Conservation (phyloP, 129 eudicot species). For the Artemisia tridentata region DNA sequence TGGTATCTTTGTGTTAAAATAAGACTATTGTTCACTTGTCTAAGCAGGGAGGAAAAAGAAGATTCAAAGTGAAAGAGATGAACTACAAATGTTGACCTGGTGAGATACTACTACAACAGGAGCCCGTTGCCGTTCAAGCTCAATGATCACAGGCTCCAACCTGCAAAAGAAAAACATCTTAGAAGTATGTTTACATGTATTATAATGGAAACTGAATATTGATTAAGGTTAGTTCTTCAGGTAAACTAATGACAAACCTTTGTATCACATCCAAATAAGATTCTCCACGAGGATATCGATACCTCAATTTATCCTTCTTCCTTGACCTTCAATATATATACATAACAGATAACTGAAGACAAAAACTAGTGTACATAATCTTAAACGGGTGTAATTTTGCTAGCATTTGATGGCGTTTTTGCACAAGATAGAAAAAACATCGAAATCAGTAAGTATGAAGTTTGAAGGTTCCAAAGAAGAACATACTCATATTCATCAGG, state of each 20-base stretch:
- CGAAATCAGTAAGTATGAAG: not conserved
- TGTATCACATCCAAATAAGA: constrained; percentile 97
- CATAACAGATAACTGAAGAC: not conserved
- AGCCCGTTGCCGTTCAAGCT: constrained; percentile 96
- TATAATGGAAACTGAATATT: not conserved
- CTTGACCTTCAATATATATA: constrained; percentile 56
- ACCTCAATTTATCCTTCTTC: constrained; percentile 92
- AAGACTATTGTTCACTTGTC: not conserved
- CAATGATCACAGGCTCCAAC: constrained; percentile 96
- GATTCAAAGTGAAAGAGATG: not conserved
- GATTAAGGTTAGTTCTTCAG: not conserved
- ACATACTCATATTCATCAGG: constrained; percentile 91
- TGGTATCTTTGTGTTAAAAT: not conserved
- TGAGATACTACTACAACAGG: constrained; percentile 96
- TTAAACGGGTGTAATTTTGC: not conserved
- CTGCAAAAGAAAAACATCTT: constrained; percentile 38
- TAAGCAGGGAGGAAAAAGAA: not conserved
- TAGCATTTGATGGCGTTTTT: not conserved
- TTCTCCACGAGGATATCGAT: constrained; percentile 98
- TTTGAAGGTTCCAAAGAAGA: not conserved
- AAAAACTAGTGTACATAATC: not conserved
- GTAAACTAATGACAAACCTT: constrained; percentile 50
- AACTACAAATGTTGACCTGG: constrained; percentile 52
- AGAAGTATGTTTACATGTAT: not conserved
- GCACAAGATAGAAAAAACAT: not conserved